Evolutionary conservation across 129 eudicot species (phyloP).

Genomic region (Smallanthus sonchifolius): DNA sequence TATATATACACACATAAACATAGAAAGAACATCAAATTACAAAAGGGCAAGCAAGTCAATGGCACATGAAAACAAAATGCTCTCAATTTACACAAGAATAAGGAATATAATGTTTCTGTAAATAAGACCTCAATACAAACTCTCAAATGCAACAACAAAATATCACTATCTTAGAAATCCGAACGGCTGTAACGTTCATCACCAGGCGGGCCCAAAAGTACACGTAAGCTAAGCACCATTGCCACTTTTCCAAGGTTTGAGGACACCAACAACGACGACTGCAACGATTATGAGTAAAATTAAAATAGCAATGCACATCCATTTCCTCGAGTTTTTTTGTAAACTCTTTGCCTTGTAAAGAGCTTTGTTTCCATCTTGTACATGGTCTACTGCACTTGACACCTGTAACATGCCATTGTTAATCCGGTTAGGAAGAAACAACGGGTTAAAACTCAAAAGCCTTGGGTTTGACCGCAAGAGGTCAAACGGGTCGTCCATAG

Average conservation of each 20-base stretch:
- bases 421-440: not conserved
- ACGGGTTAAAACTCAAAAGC: not conserved
- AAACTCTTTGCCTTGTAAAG: conserved; percentile 75
- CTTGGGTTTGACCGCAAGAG: conserved; percentile 1
- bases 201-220: not conserved
- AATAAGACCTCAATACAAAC: conserved; percentile 16
- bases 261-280: conserved; percentile 74
- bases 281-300: conserved; percentile 66
- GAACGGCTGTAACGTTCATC: not conserved
- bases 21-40: not conserved
- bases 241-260: conserved; percentile 81
- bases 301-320: conserved; percentile 90
- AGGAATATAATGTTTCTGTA: conserved; percentile 4
- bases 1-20: not conserved
- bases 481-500: not conserved
- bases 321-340: conserved; percentile 75
- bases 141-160: conserved; percentile 8
- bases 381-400: conserved; percentile 89
- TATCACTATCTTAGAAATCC: conserved; percentile 6
- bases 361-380: conserved; percentile 78
- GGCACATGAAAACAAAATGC: not conserved
- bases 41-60: conserved; percentile 21
- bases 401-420: conserved; percentile 40
- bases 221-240: conserved; percentile 48
- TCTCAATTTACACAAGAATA: conserved; percentile 38